Percentiles rank a stretch among this genome's conserved stretches.
These are phyloP conservation scores for Nicotiana rustica DNA, from an alignment of 305 asterid species.

Conservation along the genomic window DNA sequence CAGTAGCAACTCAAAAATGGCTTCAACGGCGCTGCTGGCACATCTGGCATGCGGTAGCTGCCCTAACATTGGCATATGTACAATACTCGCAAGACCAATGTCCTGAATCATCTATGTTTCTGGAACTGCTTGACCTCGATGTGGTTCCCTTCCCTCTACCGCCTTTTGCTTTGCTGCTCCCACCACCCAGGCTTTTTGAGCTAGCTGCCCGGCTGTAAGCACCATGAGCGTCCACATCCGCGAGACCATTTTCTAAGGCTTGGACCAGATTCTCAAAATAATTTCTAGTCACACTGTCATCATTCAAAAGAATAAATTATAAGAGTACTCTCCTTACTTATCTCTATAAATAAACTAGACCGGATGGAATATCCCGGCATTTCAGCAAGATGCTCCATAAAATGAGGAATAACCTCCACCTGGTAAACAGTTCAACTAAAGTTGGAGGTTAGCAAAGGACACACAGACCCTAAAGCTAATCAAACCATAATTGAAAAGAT, in stretches of 20 bases:
- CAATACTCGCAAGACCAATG: slow-evolving; percentile 86
- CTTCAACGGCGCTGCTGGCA: slow-evolving; percentile 75
- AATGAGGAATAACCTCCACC: slow-evolving; percentile 19
- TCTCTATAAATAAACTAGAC: neutral
- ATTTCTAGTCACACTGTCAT: slow-evolving; percentile 89
- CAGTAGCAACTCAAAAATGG: slow-evolving; percentile 17
- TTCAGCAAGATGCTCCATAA: slow-evolving; percentile 21
- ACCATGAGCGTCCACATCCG: slow-evolving; percentile 76
- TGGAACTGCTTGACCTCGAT: slow-evolving; percentile 64
- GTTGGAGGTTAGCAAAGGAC: slow-evolving; percentile 1
- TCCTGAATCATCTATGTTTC: slow-evolving; percentile 64
- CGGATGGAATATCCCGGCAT: neutral
- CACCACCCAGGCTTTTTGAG: slow-evolving; percentile 63
- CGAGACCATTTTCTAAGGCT: slow-evolving; percentile 90
- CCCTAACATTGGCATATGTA: slow-evolving; percentile 66
- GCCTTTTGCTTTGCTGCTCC: slow-evolving; percentile 56
- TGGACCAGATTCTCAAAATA: slow-evolving; percentile 92
- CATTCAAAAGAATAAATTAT: slow-evolving; percentile 34
- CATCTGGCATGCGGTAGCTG: slow-evolving; percentile 67
- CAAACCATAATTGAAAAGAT: neutral
- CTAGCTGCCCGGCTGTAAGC: slow-evolving; percentile 61
- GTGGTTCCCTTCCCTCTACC: slow-evolving; percentile 63
- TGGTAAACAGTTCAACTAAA: neutral
- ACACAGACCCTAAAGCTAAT: neutral
- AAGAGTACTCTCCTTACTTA: slow-evolving; percentile 1